Base-by-base conservation (phyloP, 306 rosid species). In the Nissolia schottii region DNA sequence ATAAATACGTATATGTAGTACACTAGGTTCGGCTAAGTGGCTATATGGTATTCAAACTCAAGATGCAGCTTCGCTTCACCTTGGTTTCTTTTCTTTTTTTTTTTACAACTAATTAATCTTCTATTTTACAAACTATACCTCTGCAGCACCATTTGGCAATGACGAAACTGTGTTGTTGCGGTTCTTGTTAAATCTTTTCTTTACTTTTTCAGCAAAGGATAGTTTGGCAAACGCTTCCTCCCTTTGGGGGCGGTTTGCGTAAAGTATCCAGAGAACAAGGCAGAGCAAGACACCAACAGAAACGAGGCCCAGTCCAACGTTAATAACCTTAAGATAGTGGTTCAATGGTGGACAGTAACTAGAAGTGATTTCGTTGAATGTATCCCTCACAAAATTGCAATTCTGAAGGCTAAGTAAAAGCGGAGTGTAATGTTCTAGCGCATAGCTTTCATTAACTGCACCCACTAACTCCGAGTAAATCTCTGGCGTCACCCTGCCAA, bases 161-260 rank as follows among this genome's bases (percentile, higher is more conserved):
- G 86, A 19, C 0, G 80, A 45, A 32, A 27, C 85, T 18, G 56
- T 75, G 45, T 32, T 77, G 73, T 60, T 65, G 70, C 49, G 13
- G 8, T 23, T 65, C 19, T 23, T 74, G 31, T 50, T 70, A 37
- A 71, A 46, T 56, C 69, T 65, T 41, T 81, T 73, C 79, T 79
- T 80, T 51, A 82, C 70, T 63, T 53, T 84, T 46, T 71, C 31
- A 15, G 77, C 78, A 0, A 83, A 66, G 66, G 79, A 77, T 72
- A 65, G 83, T 57, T 86, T 83, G 49, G 27, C 97, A 85, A 85
- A 83, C 94, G 20, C 97, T 57, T 81, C 92, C 92, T 78, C 94
- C 89, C 88, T 85, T 86, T 66, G 83, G 96, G 87, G 94, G 96
- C 85, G 92, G 96, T 87, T 89, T 78, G 97, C 88, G 72, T 85